Conservation (phyloP, 2,329 filamentous ascomycete genomes). For the Aspergillus cejpii region DNA sequence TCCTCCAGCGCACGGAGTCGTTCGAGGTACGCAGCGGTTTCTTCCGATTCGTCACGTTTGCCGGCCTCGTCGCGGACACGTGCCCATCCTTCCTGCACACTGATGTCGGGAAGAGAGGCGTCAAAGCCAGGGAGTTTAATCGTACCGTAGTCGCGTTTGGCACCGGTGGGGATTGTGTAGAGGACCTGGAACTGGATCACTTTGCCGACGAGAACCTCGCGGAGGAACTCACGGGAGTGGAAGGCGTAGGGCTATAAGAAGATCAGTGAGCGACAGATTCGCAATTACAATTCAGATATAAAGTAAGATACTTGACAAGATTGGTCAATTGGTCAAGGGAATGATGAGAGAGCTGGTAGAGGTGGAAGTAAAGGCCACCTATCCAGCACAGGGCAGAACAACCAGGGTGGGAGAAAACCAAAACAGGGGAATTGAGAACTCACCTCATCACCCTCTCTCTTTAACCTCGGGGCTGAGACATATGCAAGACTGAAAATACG, state of each 20-base stretch:
- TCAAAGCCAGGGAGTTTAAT: slow-evolving; percentile 61
- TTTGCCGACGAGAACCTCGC: slow-evolving; percentile 78
- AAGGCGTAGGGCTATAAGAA: slow-evolving; percentile 66
- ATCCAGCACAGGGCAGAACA: slow-evolving; percentile 1
- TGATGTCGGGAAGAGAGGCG: slow-evolving; percentile 73
- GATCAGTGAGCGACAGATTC: background rate
- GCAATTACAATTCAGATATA: background rate
- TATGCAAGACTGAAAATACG: slow-evolving; percentile 85
- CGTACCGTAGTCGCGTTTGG: slow-evolving; percentile 79
- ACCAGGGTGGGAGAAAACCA: no score
- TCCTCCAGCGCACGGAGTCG: slow-evolving; percentile 70
- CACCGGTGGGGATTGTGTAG: slow-evolving; percentile 74
- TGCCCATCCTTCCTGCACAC: slow-evolving; percentile 82
- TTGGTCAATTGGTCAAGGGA: background rate
- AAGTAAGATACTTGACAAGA: background rate
- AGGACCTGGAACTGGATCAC: slow-evolving; percentile 75
- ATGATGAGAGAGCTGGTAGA: background rate
- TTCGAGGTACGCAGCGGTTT: slow-evolving; percentile 63
- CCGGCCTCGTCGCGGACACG: slow-evolving; percentile 93
- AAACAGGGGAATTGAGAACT: slow-evolving; percentile 13
- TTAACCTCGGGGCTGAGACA: slow-evolving; percentile 79
- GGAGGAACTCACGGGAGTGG: slow-evolving; percentile 87
- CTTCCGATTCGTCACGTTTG: slow-evolving; percentile 70
- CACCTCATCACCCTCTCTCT: slow-evolving; percentile 80
- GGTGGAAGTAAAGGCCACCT: slow-evolving; percentile 15